Evolutionary conservation across 1,284 basidiomycete species (phyloP).

Genomic region (Garcileccinum viscosum): DNA sequence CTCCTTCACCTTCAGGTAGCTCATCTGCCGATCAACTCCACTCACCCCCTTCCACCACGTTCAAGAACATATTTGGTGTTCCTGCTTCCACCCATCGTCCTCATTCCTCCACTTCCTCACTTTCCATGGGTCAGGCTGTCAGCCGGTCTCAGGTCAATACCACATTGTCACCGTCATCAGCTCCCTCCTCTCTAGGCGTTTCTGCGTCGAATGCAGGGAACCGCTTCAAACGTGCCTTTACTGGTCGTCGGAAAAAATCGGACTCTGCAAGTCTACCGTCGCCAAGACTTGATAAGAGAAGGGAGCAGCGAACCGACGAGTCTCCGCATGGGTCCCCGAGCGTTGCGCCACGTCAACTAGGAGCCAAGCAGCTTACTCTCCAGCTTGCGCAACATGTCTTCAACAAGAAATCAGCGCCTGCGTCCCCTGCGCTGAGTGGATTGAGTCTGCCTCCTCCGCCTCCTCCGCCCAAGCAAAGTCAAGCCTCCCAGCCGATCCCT

Average conservation of each 20-base stretch:
- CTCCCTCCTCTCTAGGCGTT: conserved; percentile 31
- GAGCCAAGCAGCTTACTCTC: conserved; percentile 42
- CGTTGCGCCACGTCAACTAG: conserved; percentile 31
- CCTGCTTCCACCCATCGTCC: conserved; percentile 43
- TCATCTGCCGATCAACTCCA: conserved; percentile 48
- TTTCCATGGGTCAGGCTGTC: conserved; percentile 47
- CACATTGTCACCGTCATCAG: conserved; percentile 36
- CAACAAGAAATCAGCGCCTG: conserved; percentile 41
- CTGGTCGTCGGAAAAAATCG: conserved; percentile 66
- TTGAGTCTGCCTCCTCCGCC: conserved; percentile 34
- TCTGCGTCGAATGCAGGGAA: conserved; percentile 45
- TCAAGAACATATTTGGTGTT: conserved; percentile 44
- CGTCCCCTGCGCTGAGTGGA: conserved; percentile 37
- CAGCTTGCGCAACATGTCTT: conserved; percentile 53
- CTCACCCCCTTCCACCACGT: conserved; percentile 41
- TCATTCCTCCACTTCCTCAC: conserved; percentile 42
- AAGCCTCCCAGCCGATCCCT: conserved; percentile 10
- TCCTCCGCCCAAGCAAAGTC: conserved; percentile 47
- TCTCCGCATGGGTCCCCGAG: conserved; percentile 30
- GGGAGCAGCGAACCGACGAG: conserved; percentile 31
- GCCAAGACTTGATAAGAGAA: conserved; percentile 38
- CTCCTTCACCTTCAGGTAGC: conserved; percentile 42
- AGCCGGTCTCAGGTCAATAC: conserved; percentile 42
- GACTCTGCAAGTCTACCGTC: conserved; percentile 47
- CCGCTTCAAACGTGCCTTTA: conserved; percentile 70